Base-by-base conservation (phyloP, 2,329 filamentous ascomycete species). In the Dendryphion nanum region DNA sequence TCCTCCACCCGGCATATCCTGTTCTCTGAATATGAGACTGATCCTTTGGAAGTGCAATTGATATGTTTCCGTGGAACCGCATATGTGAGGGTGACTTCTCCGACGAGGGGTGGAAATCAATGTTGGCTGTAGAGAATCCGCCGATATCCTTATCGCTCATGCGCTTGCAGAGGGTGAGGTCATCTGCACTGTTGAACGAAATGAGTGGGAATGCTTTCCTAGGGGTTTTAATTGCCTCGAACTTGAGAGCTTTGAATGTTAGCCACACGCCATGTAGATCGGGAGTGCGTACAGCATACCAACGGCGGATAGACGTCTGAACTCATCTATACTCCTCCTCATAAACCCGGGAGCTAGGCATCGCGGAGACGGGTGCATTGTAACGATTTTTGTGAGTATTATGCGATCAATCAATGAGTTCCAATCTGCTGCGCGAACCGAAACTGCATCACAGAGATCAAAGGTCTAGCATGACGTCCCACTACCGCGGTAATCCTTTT, bases 1-100 rank as follows among this genome's bases (percentile, higher is more conserved):
- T 97, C 41, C 91, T 78, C 75, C 89, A 98, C 2, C 85, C 93
- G 1, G 93, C 90, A 64, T 91, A 98, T 30, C 93, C 93, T 42
- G 82, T 85, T 30, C 88, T 76, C 55, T 89, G 77, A 30, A 95
- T 74, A 24, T 86, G 76, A n/a, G 84, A 85, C 28, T 77, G 75
- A 65, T 91, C 78, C 8, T 73, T 68, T 0, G 93, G 93, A 1
- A 98, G 78, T 40, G 87, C 81, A 10, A 85, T 94, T 2, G 89
- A 95, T 60, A 98, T 97, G 40, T 65, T 80, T 48, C 93, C 93
- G 68, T 90, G 82, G 71, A 97, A 98, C 44, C 85, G 79, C 14
- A 83, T 82, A 67, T 95, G 86, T 19, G 81, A 72, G 15, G 79
- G 78, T 31, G 76, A 71, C 3, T 65, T 68, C n/a, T 69, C 53